Evolutionary conservation across 768 basidiomycete genomes (phyloP).

Genomic region (Zangia roseola): DNA sequence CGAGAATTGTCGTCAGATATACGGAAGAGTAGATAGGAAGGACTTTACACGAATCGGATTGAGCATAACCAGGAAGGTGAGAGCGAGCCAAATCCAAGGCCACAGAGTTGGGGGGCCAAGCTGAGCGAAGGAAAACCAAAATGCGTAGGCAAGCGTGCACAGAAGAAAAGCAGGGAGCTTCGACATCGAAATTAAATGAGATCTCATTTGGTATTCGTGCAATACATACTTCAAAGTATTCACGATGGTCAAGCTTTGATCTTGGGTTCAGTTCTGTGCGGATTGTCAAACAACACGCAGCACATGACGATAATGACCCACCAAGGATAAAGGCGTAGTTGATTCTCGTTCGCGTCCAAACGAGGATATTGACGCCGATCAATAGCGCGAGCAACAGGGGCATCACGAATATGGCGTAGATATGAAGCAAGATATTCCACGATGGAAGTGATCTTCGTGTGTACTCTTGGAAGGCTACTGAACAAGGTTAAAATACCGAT

Average conservation of each 20-base stretch:
- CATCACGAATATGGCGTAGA: constrained; percentile 73
- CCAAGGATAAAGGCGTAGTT: constrained; percentile 92
- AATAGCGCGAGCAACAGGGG: constrained; percentile 75
- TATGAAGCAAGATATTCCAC: constrained; percentile 71
- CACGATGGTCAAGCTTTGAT: constrained; percentile 72
- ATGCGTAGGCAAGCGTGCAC: constrained; percentile 68
- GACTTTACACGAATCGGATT: constrained; percentile 67
- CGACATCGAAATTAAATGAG: neutral
- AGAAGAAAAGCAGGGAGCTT: constrained; percentile 78
- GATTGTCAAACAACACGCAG: neutral
- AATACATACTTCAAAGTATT: constrained; percentile 62
- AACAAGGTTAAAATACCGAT: neutral
- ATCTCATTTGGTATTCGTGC: constrained; percentile 1
- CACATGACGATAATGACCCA: constrained; percentile 27
- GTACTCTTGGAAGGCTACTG: constrained; percentile 51
- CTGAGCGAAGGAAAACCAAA: constrained; percentile 77
- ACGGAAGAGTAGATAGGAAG: neutral
- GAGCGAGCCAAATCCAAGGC: constrained; percentile 79
- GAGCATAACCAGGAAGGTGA: constrained; percentile 56
- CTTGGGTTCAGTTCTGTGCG: constrained; percentile 64
- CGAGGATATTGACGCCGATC: constrained; percentile 77
- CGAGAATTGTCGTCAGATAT: neutral
- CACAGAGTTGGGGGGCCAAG: constrained; percentile 72
- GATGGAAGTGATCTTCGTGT: constrained; percentile 55
- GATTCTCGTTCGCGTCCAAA: constrained; percentile 75